Evolutionary conservation across 2,329 filamentous ascomycete genomes (phyloP), one percentile per base, ranked within the genome.

Genomic region (Podosphaera xanthii): DNA sequence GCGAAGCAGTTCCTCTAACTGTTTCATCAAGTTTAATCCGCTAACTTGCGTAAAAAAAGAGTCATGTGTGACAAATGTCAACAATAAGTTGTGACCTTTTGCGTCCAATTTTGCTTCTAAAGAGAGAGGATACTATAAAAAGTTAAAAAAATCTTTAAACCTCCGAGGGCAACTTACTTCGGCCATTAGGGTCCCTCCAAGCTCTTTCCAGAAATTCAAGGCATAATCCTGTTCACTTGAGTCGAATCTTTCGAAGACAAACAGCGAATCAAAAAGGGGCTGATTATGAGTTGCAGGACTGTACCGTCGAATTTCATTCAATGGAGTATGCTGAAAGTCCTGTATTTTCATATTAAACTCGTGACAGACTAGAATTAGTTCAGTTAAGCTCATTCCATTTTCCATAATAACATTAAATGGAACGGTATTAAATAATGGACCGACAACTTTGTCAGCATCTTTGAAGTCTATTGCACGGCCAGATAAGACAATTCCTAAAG

Each of bases 381-480:
- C 74, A 0, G 71, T 68, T 80, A 84, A 88, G 0, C 75, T 80
- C 3, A 76, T 72, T 0, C 70, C 66, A 0, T 69, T 62, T 5
- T 70, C 61, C 12, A 77, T 63, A 4, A 72, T 67, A 40, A 81
- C 70, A 59, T 79, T 76, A 67, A 85, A 88, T 0, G 90, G 88
- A 1, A 96, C 73, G 0, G 89, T 95, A 67, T 96, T 96, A 76
- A 96, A 94, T 30, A 96, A 72, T 0, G 91, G 90, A 0, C 90
- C 91, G 49, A 92, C 77, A 0, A 86, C 79, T 31, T 75, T 67
- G 54, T 89, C 84, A 1, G 82, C 77, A 1, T 75, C 74, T 6
- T 83, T 76, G 10, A 88, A 71, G 50, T 86, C 79, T 3, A 94
- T 78, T 0, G 81, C 79, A 61, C 90, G 78, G 0, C 90, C 91